Evolutionary conservation across 176 grass and related monocot species (phyloP), one percentile per base, ranked within the genome.

Genomic region (Saccharum spontaneum): DNA sequence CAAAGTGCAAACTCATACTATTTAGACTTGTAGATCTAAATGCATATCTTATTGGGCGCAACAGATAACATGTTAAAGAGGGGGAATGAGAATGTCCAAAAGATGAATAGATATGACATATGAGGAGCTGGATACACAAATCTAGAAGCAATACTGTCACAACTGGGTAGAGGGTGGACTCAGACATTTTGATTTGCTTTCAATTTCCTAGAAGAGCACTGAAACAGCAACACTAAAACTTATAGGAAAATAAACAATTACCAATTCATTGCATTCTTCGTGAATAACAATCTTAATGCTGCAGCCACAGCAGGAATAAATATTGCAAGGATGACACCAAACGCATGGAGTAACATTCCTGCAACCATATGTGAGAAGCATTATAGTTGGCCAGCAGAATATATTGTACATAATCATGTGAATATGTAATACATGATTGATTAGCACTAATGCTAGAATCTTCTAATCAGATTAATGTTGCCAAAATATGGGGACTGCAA

Each of bases 181-280:
- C 31, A 69, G 20, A 50, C 30, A 61, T 13, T 15, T 82, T 34
- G 4, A 43, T 71, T 8, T 8, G 14, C 67, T 40, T 71, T 71
- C 28, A 16, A 71, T 14, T 40, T 57, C 52, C 20, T 40, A 55
- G 0, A 2, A 82, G 34, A 41, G 2, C 14, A 43, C n/a, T 14
- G 33, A 30, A 82, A 41, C 14, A 26, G 22, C 34, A 2, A 57
- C 8, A 71, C n/a, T 13, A 70, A 84, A 68, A 73, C 2, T 37
- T 30, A 64, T 22, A 84, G 16, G 68, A 81, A 75, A 16, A 73
- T 87, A 85, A 71, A 86, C 65, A 23, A 52, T 83, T 98, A 98
- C 96, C 96, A 98, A 92, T 89, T 98, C 96, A 98, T 98, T 74
- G 96, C 88, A 89, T 98, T 91, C 64, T 87, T 94, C 11, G 93